Conservation (phyloP, 148 eudicot genomes). For the Simmondsia chinensis region DNA sequence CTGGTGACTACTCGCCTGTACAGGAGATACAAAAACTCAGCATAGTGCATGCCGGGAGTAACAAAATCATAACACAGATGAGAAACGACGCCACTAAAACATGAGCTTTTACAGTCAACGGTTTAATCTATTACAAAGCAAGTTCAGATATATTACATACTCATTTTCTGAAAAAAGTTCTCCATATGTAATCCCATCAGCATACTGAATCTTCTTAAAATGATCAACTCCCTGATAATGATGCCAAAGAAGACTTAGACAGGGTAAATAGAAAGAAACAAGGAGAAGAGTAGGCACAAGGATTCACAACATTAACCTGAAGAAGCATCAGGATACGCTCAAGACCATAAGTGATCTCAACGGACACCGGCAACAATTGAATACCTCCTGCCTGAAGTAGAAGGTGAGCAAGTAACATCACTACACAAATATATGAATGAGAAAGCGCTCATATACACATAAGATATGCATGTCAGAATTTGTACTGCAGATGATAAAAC, state of each 20-base stretch:
- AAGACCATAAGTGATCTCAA: slow-evolving; percentile 99
- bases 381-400: slow-evolving; percentile 81
- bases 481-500: too few species aligned
- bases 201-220: slow-evolving; percentile 94
- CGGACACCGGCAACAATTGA: slow-evolving; percentile 82
- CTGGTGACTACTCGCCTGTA: too few species aligned
- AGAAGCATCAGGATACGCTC: slow-evolving; percentile 96
- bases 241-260: slow-evolving; percentile 14
- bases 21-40: too few species aligned
- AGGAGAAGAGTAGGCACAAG: neutral
- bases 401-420: neutral
- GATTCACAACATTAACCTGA: slow-evolving; percentile 54
- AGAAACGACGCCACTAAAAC: too few species aligned
- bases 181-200: slow-evolving; percentile 96
- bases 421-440: neutral
- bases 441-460: too few species aligned
- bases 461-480: too few species aligned
- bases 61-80: too few species aligned
- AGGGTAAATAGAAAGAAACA: slow-evolving; percentile 3
- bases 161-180: slow-evolving; percentile 96
- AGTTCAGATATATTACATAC: slow-evolving; percentile 25
- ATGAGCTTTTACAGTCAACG: too few species aligned
- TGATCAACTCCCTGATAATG: slow-evolving; percentile 88
- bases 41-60: too few species aligned
- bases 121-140: neutral